Conservation (phyloP, 1,284 basidiomycete species). For the Ustilago sp. region DNA sequence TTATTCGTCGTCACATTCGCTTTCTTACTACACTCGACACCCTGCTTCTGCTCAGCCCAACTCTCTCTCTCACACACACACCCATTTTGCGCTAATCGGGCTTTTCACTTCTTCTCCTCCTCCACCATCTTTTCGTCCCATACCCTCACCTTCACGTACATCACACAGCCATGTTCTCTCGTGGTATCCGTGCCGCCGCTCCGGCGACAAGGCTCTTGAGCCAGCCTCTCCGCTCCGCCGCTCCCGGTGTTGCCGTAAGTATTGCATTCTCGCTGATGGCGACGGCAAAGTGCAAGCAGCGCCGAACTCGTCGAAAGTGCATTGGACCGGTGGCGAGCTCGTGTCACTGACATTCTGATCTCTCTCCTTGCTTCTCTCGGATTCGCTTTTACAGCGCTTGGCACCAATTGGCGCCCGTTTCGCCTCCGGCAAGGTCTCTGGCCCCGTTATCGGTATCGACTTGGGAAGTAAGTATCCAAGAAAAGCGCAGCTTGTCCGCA, state of each 20-base stretch:
- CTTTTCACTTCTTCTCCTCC: background rate
- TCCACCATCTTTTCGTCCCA: conserved; percentile 7
- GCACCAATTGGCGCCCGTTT: conserved; percentile 56
- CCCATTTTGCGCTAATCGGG: conserved; percentile 4
- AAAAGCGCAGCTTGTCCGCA: background rate
- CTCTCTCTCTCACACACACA: background rate
- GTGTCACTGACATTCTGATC: conserved; percentile 12
- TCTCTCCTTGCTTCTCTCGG: background rate
- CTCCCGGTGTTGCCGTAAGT: conserved; percentile 58
- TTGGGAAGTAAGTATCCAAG: conserved; percentile 60
- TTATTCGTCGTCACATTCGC: conserved; percentile 16
- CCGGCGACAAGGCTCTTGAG: conserved; percentile 57
- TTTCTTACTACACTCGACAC: conserved; percentile 13
- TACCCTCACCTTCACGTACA: conserved; percentile 11
- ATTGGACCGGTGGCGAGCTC: conserved; percentile 2
- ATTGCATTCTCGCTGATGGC: background rate
- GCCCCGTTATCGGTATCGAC: conserved; percentile 68
- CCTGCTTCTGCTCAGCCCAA: conserved; percentile 7
- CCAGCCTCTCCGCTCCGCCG: conserved; percentile 60
- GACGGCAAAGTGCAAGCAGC: background rate
- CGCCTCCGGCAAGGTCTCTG: conserved; percentile 63
- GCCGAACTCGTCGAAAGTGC: background rate
- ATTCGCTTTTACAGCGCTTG: conserved; percentile 38
- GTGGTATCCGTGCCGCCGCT: conserved; percentile 57
- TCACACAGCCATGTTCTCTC: conserved; percentile 52